Conservation (phyloP, 305 asterid species). For the Ajuga reptans region DNA sequence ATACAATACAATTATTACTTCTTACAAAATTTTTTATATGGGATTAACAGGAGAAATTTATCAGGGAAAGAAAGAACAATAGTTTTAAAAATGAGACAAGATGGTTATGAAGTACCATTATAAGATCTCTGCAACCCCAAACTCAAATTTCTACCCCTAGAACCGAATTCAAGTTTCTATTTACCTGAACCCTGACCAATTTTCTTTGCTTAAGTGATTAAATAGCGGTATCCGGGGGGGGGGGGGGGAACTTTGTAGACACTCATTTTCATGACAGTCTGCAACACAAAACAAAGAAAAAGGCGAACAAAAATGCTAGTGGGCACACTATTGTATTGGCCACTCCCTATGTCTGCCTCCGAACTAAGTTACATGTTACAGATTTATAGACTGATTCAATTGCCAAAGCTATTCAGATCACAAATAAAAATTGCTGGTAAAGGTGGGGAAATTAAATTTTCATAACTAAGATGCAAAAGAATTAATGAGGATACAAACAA, state of each 20-base stretch:
- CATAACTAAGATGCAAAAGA: not conserved
- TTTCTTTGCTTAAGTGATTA: conserved; percentile 3
- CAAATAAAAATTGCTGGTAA: conserved; percentile 1
- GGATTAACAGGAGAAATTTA: not conserved
- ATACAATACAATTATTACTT: not conserved
- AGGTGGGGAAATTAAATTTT: not conserved
- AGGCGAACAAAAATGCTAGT: not conserved
- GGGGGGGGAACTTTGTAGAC: not conserved
- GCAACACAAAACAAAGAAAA: not conserved
- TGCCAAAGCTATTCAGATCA: conserved; percentile 5
- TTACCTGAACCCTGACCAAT: not conserved
- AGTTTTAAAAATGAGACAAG: not conserved
- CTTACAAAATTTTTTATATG: not conserved
- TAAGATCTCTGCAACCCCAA: not conserved
- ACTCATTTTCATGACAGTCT: not conserved
- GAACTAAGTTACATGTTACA: conserved; percentile 6
- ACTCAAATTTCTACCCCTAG: not conserved
- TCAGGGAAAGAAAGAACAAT: not conserved
- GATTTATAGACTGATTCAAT: not conserved
- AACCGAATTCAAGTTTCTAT: not conserved
- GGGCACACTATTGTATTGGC: not conserved
- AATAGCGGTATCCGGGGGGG: not conserved
- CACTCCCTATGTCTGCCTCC: not conserved
- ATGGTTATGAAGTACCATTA: not conserved
- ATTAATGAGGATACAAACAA: not conserved